Conservation (phyloP, 2,329 filamentous ascomycete genomes). For the Cytospora mali region DNA sequence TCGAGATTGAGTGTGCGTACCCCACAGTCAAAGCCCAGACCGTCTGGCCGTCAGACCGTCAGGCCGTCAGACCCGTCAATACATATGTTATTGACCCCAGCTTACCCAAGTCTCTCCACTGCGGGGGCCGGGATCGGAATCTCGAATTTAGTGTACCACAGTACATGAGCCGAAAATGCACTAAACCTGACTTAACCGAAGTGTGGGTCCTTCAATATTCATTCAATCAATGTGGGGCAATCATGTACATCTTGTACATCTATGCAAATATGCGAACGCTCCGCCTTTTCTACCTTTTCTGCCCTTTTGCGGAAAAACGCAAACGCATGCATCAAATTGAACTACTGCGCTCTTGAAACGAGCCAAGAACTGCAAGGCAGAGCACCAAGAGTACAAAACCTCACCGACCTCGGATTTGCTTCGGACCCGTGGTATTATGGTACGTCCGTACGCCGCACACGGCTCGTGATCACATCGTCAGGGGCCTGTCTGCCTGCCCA, state of each 20-base stretch:
- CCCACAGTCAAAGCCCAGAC: background rate
- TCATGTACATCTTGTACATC: background rate
- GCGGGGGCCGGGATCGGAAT: background rate
- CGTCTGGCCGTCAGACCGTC: too few species aligned
- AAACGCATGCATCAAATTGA: too few species aligned
- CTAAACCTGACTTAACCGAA: too few species aligned
- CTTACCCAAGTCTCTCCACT: background rate
- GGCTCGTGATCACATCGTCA: background rate
- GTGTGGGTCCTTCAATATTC: too few species aligned
- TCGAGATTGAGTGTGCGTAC: constrained; percentile 21
- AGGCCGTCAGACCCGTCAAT: too few species aligned
- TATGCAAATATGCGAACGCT: background rate
- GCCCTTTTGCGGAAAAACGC: too few species aligned
- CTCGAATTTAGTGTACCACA: too few species aligned
- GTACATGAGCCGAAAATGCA: background rate
- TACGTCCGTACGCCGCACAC: background rate
- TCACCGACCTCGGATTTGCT: background rate
- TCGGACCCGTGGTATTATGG: background rate
- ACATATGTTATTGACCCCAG: too few species aligned
- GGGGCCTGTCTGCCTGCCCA: background rate
- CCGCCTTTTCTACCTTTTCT: too few species aligned
- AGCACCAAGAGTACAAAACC: background rate
- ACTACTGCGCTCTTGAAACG: too few species aligned
- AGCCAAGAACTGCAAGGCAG: background rate
- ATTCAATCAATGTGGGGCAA: too few species aligned